Evolutionary conservation across 2,329 filamentous ascomycete species (phyloP).

Genomic region (Elsinoe batatas): DNA sequence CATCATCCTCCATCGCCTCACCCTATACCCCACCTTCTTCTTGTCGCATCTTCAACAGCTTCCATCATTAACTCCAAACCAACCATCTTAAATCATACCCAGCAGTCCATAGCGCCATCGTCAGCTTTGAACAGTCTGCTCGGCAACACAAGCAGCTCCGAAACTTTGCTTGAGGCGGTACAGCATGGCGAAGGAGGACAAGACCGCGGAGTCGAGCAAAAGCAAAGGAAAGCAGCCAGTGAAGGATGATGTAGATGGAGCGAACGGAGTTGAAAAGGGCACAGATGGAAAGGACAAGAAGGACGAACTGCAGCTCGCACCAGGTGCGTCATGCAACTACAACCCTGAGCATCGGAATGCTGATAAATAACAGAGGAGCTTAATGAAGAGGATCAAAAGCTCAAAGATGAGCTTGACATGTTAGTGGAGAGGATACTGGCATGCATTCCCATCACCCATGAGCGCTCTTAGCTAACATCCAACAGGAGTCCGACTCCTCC

Average conservation of each 20-base stretch:
- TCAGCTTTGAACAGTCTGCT: not conserved
- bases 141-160: not conserved
- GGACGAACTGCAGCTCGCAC: conserved; percentile 57
- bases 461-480: conserved; percentile 12
- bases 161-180: not conserved
- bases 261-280: conserved; percentile 46
- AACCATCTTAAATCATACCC: too few relatives aligned
- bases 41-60: not conserved
- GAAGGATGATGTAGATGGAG: conserved; percentile 40
- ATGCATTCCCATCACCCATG: conserved; percentile 19
- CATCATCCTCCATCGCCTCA: conserved; percentile 9
- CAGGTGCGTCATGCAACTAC: conserved; percentile 21
- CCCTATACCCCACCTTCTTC: conserved; percentile 20
- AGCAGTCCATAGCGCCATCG: not conserved
- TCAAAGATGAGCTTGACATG: conserved; percentile 97
- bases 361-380: conserved; percentile 62
- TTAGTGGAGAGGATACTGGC: conserved; percentile 90
- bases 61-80: too few relatives aligned
- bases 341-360: not conserved
- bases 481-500: conserved; percentile 70
- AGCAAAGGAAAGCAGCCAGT: conserved; percentile 81
- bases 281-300: conserved; percentile 70
- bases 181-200: conserved; percentile 86
- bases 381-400: conserved; percentile 93
- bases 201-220: conserved; percentile 77